Conservation (phyloP, 495 filamentous ascomycete genomes). For the Aspergillus asperescens region DNA sequence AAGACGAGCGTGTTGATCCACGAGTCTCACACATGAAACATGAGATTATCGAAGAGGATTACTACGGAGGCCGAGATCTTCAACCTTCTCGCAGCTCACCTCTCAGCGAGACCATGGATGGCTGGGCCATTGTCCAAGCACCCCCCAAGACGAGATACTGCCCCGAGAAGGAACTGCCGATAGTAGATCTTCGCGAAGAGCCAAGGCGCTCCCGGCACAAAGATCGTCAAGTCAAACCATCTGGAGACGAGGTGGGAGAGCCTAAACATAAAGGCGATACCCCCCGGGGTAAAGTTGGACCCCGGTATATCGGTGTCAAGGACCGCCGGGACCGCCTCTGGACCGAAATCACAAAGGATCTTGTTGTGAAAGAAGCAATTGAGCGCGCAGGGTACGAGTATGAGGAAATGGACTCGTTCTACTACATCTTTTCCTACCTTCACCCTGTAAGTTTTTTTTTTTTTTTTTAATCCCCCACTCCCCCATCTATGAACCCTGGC, state of each 20-base stretch:
- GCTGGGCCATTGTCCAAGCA: constrained; percentile 18
- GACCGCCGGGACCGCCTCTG: constrained; percentile 64
- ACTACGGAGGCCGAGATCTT: constrained; percentile 1
- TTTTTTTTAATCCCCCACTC: not conserved
- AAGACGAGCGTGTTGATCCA: not conserved
- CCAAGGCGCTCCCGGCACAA: constrained; percentile 1
- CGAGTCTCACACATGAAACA: constrained; percentile 5
- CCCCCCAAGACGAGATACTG: not conserved
- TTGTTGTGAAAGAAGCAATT: constrained; percentile 85
- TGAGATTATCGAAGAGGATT: constrained; percentile 17
- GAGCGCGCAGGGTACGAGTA: constrained; percentile 79
- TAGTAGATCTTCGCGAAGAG: not conserved
- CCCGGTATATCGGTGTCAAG: constrained; percentile 37
- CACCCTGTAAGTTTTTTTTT: constrained; percentile 60
- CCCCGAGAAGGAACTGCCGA: constrained; percentile 1
- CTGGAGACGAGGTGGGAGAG: constrained; percentile 5
- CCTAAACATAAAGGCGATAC: constrained; percentile 20
- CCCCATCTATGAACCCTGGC: constrained; percentile 18
- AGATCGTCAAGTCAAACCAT: constrained; percentile 11
- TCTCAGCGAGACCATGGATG: constrained; percentile 5
- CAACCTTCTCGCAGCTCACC: not conserved
- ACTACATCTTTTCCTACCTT: constrained; percentile 89
- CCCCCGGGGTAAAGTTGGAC: constrained; percentile 33
- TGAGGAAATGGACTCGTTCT: constrained; percentile 85
- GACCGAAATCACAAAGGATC: constrained; percentile 95